Percentiles rank a stretch among this genome's conserved stretches.
phyloP scores from a whole-genome alignment of 257 asterid genomes.

The Coffea eugenioides region DNA sequence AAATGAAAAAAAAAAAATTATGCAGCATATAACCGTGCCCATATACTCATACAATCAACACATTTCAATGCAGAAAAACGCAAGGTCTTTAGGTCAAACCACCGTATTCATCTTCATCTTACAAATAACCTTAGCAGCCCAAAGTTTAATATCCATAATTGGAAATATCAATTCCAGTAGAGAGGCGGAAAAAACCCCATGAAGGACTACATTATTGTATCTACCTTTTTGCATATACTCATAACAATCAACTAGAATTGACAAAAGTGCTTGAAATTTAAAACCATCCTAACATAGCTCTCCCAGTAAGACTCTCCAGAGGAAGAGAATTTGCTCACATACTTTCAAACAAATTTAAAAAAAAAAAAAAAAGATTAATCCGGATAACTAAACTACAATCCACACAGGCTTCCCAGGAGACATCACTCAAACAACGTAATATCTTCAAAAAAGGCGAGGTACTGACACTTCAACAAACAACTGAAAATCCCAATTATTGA shows the following conservation, averaged over 20 bases:
- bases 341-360: not conserved
- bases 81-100: not conserved
- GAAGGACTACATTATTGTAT: not conserved
- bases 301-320: not conserved
- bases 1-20: too few relatives aligned
- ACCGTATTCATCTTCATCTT: not conserved
- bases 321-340: not conserved
- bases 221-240: not conserved
- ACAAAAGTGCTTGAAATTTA: not conserved
- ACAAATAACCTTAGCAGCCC: not conserved
- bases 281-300: not conserved
- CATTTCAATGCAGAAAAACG: not conserved
- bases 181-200: not conserved
- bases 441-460: too few relatives aligned
- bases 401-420: not conserved
- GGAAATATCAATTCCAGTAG: not conserved
- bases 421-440: not conserved
- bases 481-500: not conserved
- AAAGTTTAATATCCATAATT: not conserved
- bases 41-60: not conserved
- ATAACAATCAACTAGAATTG: not conserved
- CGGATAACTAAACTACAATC: not conserved
- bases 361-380: too few relatives aligned
- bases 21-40: not conserved
- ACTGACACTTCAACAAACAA: not conserved